These are phyloP conservation scores for Hypoxylon sp. DNA, from an alignment of 2,329 filamentous ascomycete genomes.

Conservation along the genomic window DNA sequence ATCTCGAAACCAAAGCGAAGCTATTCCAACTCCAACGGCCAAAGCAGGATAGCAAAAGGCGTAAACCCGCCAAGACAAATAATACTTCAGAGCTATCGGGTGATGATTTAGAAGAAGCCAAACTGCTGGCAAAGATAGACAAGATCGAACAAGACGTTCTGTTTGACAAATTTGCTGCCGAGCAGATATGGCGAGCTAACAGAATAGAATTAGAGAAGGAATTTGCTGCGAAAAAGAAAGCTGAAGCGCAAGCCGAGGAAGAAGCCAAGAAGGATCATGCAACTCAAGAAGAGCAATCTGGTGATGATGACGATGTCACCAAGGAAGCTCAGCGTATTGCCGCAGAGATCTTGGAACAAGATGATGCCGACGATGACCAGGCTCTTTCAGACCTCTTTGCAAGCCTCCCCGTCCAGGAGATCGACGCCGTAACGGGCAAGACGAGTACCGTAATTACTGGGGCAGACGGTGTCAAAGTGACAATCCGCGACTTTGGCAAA, in stretches of 20 bases:
- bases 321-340: constrained; percentile 67
- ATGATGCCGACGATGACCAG: constrained; percentile 63
- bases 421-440: constrained; percentile 66
- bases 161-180: constrained; percentile 73
- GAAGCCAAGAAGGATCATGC: constrained; percentile 44
- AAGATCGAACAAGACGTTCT: constrained; percentile 81
- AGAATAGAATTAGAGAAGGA: constrained; percentile 69
- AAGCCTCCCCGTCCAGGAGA: constrained; percentile 67
- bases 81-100: constrained; percentile 34
- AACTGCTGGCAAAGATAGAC: constrained; percentile 76
- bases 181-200: constrained; percentile 70
- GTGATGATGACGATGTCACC: constrained; percentile 59
- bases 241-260: constrained; percentile 43
- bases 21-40: constrained; percentile 70
- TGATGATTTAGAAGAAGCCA: constrained; percentile 63
- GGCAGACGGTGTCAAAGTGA: constrained; percentile 62
- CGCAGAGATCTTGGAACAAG: constrained; percentile 63
- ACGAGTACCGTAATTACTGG: constrained; percentile 64
- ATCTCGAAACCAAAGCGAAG: constrained; percentile 76
- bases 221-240: constrained; percentile 58
- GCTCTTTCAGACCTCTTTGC: constrained; percentile 65
- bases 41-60: constrained; percentile 54
- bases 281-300: constrained; percentile 38
- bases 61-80: constrained; percentile 44
- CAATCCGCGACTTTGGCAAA: constrained; percentile 84